phyloP scores from a whole-genome alignment of 225 moss, liverwort and hornwort species.

The Marchantia polymorpha region DNA sequence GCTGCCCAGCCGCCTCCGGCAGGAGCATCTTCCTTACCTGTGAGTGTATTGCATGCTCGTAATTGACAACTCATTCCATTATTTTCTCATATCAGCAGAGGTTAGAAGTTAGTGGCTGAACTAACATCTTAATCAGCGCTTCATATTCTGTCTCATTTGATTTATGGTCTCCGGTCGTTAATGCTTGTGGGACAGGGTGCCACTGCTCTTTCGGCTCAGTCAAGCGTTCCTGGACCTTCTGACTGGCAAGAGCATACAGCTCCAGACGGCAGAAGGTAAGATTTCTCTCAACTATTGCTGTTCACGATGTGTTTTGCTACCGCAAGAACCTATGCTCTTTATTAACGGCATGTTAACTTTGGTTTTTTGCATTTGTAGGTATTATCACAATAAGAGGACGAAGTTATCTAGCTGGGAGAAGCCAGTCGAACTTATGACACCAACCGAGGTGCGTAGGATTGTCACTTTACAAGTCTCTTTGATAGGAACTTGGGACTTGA shows the following conservation, averaged over 20 bases:
- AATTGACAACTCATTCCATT: not conserved
- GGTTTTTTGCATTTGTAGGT: conserved; percentile 47
- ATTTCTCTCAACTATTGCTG: not conserved
- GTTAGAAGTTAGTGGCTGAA: too few species aligned
- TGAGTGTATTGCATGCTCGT: conserved; percentile 39
- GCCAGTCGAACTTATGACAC: conserved; percentile 85
- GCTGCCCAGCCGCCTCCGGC: conserved; percentile 44
- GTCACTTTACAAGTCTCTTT: too few species aligned
- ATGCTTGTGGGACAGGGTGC: conserved; percentile 41
- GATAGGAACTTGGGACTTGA: too few species aligned
- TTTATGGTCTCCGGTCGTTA: not conserved
- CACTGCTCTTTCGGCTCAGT: conserved; percentile 38
- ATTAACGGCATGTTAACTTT: not conserved
- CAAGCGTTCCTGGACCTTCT: conserved; percentile 58
- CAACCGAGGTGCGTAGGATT: conserved; percentile 63
- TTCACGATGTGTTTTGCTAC: not conserved
- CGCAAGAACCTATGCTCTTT: not conserved
- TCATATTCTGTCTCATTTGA: not conserved
- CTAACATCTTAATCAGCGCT: too few species aligned
- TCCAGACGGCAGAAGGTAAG: conserved; percentile 86
- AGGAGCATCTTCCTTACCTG: conserved; percentile 53
- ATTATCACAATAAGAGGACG: conserved; percentile 85
- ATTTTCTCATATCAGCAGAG: not conserved
- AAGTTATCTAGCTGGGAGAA: conserved; percentile 99
- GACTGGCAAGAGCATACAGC: conserved; percentile 99